Evolutionary conservation across 352 stramenopile genomes (phyloP).

Genomic region (Phytophthora quininea): DNA sequence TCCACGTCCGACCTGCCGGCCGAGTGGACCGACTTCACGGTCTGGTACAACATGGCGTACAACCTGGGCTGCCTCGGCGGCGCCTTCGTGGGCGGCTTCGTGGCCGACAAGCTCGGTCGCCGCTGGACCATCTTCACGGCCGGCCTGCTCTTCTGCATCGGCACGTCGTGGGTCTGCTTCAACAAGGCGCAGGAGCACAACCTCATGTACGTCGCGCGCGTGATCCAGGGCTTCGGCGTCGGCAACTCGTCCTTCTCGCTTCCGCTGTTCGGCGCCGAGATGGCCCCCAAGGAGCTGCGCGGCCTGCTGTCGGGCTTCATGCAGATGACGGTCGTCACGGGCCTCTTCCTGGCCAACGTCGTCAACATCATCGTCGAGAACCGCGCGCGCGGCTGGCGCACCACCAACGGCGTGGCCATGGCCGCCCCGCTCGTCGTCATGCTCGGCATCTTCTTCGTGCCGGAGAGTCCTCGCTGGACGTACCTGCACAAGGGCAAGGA

Average conservation of each 20-base stretch:
- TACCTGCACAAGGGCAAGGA: slow-evolving; percentile 24
- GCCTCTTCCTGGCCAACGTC: slow-evolving; percentile 38
- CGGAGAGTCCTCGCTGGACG: slow-evolving; percentile 22
- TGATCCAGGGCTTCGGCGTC: slow-evolving; percentile 32
- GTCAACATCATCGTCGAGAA: slow-evolving; percentile 38
- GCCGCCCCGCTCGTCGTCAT: slow-evolving; percentile 17
- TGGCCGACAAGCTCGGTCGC: slow-evolving; percentile 35
- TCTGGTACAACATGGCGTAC: slow-evolving; percentile 35
- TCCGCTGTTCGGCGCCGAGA: slow-evolving; percentile 19
- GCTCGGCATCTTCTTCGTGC: slow-evolving; percentile 24
- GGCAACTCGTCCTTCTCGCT: slow-evolving; percentile 27
- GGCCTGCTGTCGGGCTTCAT: slow-evolving; percentile 21
- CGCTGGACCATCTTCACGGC: slow-evolving; percentile 35
- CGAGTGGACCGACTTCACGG: slow-evolving; percentile 42
- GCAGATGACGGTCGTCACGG: slow-evolving; percentile 37
- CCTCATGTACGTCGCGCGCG: slow-evolving; percentile 19
- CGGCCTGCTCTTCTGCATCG: slow-evolving; percentile 32
- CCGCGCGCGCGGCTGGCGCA: slow-evolving; percentile 32
- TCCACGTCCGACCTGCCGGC: slow-evolving; percentile 22
- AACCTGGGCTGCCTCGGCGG: slow-evolving; percentile 30
- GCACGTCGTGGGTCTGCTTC: slow-evolving; percentile 30
- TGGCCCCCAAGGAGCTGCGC: slow-evolving; percentile 21
- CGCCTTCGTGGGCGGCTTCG: slow-evolving; percentile 26
- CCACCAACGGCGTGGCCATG: slow-evolving; percentile 28
- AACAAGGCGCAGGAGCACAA: slow-evolving; percentile 21